These are phyloP conservation scores for Magnolia kwangsiensis DNA, from an alignment of 164 flowering plant genomes.

Conservation along the genomic window DNA sequence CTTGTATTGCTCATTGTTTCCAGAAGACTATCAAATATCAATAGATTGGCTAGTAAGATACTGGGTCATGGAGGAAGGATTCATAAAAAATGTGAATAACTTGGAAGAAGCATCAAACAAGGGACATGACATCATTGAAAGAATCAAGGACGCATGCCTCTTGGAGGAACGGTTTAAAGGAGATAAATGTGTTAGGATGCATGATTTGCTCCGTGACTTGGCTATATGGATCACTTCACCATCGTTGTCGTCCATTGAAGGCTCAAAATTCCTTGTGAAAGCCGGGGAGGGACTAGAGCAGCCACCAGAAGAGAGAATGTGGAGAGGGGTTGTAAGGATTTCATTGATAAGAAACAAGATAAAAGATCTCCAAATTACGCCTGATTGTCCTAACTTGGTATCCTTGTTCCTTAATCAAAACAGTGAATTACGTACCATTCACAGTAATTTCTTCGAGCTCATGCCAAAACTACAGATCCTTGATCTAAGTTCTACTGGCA, in stretches of 20 bases:
- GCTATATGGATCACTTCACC: conserved; percentile 9
- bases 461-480: conserved; percentile 24
- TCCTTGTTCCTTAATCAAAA: conserved; percentile 17
- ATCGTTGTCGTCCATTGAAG: background rate
- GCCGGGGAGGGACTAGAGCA: conserved; percentile 11
- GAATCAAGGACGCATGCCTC: background rate
- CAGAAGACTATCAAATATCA: conserved; percentile 1
- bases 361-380: background rate
- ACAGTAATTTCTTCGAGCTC: conserved; percentile 16
- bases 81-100: background rate
- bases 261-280: conserved; percentile 4
- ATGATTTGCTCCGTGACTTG: conserved; percentile 4
- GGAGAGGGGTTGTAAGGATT: background rate
- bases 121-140: background rate
- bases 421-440: too few relatives aligned
- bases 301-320: conserved; percentile 11
- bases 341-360: conserved; percentile 19
- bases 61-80: conserved; percentile 8
- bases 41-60: background rate
- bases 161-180: background rate
- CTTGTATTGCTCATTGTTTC: conserved; percentile 11
- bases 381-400: conserved; percentile 15
- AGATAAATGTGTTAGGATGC: background rate
- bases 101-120: background rate
- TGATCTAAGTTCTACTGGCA: conserved; percentile 10